These are phyloP conservation scores for Hemisphaericaspora xylanilytica DNA, from an alignment of 1,139 yeast species.

Conservation along the genomic window DNA sequence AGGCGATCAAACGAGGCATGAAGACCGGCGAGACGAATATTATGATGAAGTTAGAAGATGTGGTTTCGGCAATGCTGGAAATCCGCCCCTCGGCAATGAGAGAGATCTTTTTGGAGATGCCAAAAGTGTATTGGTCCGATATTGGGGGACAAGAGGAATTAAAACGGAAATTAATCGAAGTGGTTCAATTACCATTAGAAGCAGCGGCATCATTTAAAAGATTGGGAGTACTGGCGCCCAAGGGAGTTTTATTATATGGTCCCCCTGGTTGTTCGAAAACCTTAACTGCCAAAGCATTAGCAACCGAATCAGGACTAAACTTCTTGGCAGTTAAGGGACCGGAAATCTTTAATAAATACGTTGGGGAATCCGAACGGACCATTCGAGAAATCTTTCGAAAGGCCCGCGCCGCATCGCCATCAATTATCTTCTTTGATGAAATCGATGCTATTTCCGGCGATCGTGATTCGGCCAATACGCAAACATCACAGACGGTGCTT, in stretches of 20 bases:
- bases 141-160: conserved; percentile 92
- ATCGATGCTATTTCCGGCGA: conserved; percentile 87
- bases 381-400: conserved; percentile 86
- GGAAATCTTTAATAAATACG: conserved; percentile 88
- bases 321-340: conserved; percentile 96
- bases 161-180: conserved; percentile 77
- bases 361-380: conserved; percentile 90
- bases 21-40: conserved; percentile 21
- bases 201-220: conserved; percentile 73
- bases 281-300: conserved; percentile 88
- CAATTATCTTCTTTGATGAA: conserved; percentile 91
- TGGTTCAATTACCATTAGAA: conserved; percentile 86
- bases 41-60: conserved; percentile 46
- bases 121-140: conserved; percentile 90
- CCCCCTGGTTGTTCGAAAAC: conserved; percentile 98
- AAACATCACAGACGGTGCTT: conserved; percentile 81
- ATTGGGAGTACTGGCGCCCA: conserved; percentile 86
- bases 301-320: conserved; percentile 91
- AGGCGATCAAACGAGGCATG: conserved; percentile 66
- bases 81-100: conserved; percentile 96
- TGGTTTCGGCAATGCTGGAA: conserved; percentile 67
- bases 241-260: conserved; percentile 86
- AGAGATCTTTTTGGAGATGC: conserved; percentile 90
- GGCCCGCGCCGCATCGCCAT: conserved; percentile 91
- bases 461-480: conserved; percentile 61